phyloP scores from a whole-genome alignment of 305 asterid genomes.

The Andrographis paniculata region DNA sequence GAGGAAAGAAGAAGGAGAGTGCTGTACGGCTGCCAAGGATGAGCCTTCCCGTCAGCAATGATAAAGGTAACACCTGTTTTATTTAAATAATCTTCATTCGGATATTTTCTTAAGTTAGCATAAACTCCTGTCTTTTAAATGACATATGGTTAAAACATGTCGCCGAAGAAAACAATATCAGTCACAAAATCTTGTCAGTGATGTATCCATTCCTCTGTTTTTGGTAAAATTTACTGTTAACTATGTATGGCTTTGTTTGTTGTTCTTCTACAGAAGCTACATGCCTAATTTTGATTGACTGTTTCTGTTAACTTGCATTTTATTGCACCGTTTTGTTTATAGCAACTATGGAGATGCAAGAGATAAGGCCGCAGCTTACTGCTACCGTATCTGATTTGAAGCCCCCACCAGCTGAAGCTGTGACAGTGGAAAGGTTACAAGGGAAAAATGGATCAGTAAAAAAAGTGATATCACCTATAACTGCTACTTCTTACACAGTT shows the following conservation, averaged over 20 bases:
- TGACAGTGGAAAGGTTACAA: conserved; percentile 52
- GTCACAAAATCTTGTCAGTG: conserved; percentile 9
- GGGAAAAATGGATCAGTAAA: conserved; percentile 72
- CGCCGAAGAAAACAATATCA: conserved; percentile 6
- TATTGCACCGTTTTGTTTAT: conserved; percentile 20
- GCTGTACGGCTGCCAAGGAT: conserved; percentile 54
- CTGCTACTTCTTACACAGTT: conserved; percentile 74
- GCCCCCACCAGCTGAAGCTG: conserved; percentile 65
- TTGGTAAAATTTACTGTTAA: conserved; percentile 5
- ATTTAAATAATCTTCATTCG: conserved; percentile 9
- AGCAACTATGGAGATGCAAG: conserved; percentile 68
- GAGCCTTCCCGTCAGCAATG: conserved; percentile 47
- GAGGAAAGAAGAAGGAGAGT: conserved; percentile 60
- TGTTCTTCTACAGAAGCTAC: not conserved
- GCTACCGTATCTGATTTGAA: conserved; percentile 50
- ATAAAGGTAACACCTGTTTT: conserved; percentile 31
- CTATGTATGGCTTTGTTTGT: not conserved
- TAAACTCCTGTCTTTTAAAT: conserved; percentile 4
- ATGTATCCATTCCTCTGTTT: conserved; percentile 6
- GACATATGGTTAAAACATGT: conserved; percentile 4
- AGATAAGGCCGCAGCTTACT: conserved; percentile 44
- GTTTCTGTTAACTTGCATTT: conserved; percentile 11
- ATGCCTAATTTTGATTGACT: not conserved
- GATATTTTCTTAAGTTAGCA: conserved; percentile 1
- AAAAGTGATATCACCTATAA: conserved; percentile 64